A percentile compares a stretch with the other conserved stretches of the same genome.
Conservation (phyloP, 1,284 basidiomycete genomes). For the Heterobasidion annosum region DNA sequence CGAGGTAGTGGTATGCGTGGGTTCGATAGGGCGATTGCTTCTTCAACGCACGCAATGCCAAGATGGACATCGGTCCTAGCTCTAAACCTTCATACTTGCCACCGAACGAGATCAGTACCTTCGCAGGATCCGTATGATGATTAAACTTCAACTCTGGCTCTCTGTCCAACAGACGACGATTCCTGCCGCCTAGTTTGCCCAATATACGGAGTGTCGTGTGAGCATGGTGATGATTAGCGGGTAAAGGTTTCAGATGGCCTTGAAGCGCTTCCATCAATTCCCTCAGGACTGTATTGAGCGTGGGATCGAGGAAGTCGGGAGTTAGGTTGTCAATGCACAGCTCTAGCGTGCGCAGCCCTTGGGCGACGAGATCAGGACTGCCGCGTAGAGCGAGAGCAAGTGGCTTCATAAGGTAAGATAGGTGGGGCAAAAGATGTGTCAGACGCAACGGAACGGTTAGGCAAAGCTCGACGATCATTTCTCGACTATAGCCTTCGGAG, state of each 20-base stretch:
- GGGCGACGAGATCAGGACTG: constrained; percentile 84
- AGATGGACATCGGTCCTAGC: constrained; percentile 60
- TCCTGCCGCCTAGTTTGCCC: constrained; percentile 95
- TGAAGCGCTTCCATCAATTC: constrained; percentile 96
- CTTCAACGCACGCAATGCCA: constrained; percentile 64
- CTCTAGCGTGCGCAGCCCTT: constrained; percentile 94
- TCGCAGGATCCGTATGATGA: constrained; percentile 60
- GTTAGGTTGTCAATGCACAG: constrained; percentile 99
- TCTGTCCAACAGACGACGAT: constrained; percentile 80
- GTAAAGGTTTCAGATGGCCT: constrained; percentile 84
- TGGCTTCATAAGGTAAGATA: constrained; percentile 95
- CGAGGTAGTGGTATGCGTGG: constrained; percentile 76
- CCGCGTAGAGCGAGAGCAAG: constrained; percentile 89
- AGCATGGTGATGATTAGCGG: constrained; percentile 86
- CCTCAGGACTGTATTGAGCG: constrained; percentile 85
- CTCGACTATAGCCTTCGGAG: constrained; percentile 68
- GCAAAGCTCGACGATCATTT: constrained; percentile 95
- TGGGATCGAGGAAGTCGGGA: constrained; percentile 97
- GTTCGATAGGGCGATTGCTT: constrained; percentile 58
- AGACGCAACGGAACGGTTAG: constrained; percentile 94
- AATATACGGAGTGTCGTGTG: constrained; percentile 96
- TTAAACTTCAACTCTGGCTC: constrained; percentile 74
- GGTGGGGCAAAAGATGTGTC: constrained; percentile 92
- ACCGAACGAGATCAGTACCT: constrained; percentile 67
- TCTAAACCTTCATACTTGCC: constrained; percentile 64